Evolutionary conservation across 75 land plant genomes (phyloP), one percentile per base, ranked within the genome.

Genomic region (Pinus tabuliformis): DNA sequence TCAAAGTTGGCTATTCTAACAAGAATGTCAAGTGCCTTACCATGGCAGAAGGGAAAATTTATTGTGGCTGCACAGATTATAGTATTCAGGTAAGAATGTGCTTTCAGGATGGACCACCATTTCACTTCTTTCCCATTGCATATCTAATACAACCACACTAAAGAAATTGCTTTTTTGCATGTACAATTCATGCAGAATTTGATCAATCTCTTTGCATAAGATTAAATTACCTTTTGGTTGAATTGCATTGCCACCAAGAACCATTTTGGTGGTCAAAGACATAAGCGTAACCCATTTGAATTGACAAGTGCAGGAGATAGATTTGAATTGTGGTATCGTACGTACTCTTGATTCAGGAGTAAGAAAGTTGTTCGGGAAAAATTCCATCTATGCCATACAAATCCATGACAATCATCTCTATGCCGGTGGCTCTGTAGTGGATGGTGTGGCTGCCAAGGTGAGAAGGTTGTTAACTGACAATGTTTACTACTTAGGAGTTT

Each of bases 21-120:
- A 87, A 81, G 73, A 58, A 85, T 70, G 86, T 88, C 2, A 89
- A 88, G 62, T 80, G 86, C 62, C 72, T 86, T 1, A 78, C 81
- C 33, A 61, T 86, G 72, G 60, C 70, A 8, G 83, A 77, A 17
- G 79, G 75, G 56, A 80, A 59, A 60, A 66, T 91, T 17, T 91
- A 86, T 58, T 88, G 88, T 78, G 92, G 90, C 18, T 86, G 86
- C 84, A 79, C 86, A 58, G 92, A 83, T 61, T 81, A 81, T 79
- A 82, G 83, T 77, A 84, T 91, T 52, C 90, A 83, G 86, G 92
- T 84, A 78, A 73, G 30, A 4, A 14, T 2, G 36, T 49, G 54
- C 54, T 49, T 49, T 37, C 18, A 58, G 24, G 12, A 28, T 49
- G 72, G 33, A 30, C 77, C 11, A 72, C 17, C n/a, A 39, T 21